Conservation (phyloP, 2,329 filamentous ascomycete genomes). For the Penicillium sp. region DNA sequence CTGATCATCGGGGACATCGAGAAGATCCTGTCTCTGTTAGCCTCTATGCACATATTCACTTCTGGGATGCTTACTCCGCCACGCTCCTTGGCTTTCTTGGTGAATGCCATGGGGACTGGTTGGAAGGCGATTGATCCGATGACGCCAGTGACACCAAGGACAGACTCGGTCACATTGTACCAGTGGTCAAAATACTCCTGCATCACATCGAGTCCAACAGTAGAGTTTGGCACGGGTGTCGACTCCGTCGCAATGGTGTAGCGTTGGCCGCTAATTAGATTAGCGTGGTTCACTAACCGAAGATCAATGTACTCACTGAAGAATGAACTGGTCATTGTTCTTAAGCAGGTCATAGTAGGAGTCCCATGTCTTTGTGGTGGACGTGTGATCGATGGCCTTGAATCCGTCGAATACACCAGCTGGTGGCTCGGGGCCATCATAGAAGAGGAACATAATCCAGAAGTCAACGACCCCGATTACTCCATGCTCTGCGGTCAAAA, state of each 20-base stretch:
- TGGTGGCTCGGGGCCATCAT: conserved; percentile 58
- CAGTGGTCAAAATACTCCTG: conserved; percentile 35
- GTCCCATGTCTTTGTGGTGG: conserved; percentile 49
- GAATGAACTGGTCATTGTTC: conserved; percentile 44
- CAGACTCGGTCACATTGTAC: conserved; percentile 29
- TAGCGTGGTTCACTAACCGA: neutral
- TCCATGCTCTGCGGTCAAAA: conserved; percentile 54
- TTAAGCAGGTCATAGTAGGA: conserved; percentile 49
- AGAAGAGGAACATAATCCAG: conserved; percentile 64
- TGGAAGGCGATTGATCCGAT: conserved; percentile 39
- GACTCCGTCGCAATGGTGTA: conserved; percentile 44
- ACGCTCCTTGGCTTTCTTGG: conserved; percentile 32
- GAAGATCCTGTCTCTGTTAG: conserved; percentile 33
- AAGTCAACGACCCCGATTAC: conserved; percentile 46
- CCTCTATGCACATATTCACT: neutral
- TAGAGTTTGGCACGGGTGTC: conserved; percentile 35
- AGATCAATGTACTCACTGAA: conserved; percentile 17
- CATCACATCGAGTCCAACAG: conserved; percentile 30
- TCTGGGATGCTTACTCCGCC: conserved; percentile 36
- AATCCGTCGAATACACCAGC: conserved; percentile 59
- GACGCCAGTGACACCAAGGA: conserved; percentile 28
- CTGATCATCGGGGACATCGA: conserved; percentile 40
- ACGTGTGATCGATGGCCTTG: conserved; percentile 47
- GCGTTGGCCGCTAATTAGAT: conserved; percentile 32
- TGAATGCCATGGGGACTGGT: conserved; percentile 36